Base-by-base conservation (phyloP, 495 filamentous ascomycete species). In the Hypoxylon fuscum region DNA sequence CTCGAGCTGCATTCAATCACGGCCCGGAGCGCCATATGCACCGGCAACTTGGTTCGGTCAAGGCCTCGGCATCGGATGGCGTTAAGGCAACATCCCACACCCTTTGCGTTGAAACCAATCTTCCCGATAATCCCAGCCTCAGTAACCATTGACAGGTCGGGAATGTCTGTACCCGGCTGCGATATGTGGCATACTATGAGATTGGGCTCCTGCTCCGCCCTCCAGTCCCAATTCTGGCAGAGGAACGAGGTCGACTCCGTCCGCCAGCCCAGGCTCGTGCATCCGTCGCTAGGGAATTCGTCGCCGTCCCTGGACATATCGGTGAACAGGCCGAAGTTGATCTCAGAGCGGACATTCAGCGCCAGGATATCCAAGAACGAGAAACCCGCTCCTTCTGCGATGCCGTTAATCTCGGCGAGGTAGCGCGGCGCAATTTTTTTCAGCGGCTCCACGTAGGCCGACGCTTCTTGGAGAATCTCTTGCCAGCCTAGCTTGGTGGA, bases 81-180 rank as follows among this genome's bases (percentile, higher is more conserved):
- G 66, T 91, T 90, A 15, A 91, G 74, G 41, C 82, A 86, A n/a
- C 83, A 83, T 2, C 87, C 87, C 1, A 90, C 86, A 2, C 86
- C 85, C 0, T 73, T 70, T 11, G 73, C 75, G 62, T 90, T 90
- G 66, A 89, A 76, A 1, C 88, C 88, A 35, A 90, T 89, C 66
- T 91, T 91, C 15, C 87, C 86, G 15, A 90, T 82, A n/a, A 90
- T 83, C 1, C 88, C 88, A 14, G 87, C 88, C 74, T 90, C 80
- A 1, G 81, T 83, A 37, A 83, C 71, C 73, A 77, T 78, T 6
- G 68, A 53, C 29, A 66, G 68, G 17, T 64, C 58, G 1, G 67
- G 69, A 8, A 67, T 58, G 8, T 50, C 64, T 11, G 67, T 68
- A 11, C 31, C 59, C 6, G 68, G 45, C 1, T 69, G 71, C 18